Conservation (phyloP, 2,329 filamentous ascomycete genomes). For the Orbilia brochopaga region DNA sequence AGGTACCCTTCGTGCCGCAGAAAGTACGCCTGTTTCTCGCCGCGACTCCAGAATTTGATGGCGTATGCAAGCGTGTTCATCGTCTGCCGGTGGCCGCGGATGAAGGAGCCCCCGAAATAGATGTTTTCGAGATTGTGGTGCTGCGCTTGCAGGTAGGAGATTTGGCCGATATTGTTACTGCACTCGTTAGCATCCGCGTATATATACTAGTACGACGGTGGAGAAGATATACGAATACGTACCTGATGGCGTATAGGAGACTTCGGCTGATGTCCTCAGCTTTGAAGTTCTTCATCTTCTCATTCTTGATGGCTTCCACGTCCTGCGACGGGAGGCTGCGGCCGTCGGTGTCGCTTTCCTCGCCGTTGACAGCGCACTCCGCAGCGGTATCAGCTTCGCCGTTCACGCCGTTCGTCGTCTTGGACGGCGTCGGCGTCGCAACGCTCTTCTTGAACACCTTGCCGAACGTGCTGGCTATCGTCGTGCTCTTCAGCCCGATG, state of each 20-base stretch:
- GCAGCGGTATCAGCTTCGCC: constrained; percentile 57
- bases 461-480: constrained; percentile 94
- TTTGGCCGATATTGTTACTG: constrained; percentile 97
- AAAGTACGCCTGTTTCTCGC: constrained; percentile 93
- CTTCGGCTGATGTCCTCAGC: constrained; percentile 87
- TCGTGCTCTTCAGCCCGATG: constrained; percentile 92
- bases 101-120: constrained; percentile 97
- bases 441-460: constrained; percentile 86
- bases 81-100: constrained; percentile 92
- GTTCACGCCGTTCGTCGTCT: constrained; percentile 74
- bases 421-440: neutral
- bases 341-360: neutral
- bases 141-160: constrained; percentile 95
- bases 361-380: constrained; percentile 10
- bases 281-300: constrained; percentile 64
- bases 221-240: constrained; percentile 26
- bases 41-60: constrained; percentile 97
- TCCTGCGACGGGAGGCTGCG: constrained; percentile 9
- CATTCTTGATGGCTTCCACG: constrained; percentile 21
- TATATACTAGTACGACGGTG: constrained; percentile 40
- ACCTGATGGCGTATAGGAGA: constrained; percentile 85
- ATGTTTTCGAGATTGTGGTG: constrained; percentile 90
- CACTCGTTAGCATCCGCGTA: constrained; percentile 46
- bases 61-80: constrained; percentile 97
- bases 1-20: constrained; percentile 94